A percentile compares a stretch with the other conserved stretches of the same genome.
Evolutionary conservation across 805 yeast species (phyloP).

Genomic region (Myxozyma geophila): DNA sequence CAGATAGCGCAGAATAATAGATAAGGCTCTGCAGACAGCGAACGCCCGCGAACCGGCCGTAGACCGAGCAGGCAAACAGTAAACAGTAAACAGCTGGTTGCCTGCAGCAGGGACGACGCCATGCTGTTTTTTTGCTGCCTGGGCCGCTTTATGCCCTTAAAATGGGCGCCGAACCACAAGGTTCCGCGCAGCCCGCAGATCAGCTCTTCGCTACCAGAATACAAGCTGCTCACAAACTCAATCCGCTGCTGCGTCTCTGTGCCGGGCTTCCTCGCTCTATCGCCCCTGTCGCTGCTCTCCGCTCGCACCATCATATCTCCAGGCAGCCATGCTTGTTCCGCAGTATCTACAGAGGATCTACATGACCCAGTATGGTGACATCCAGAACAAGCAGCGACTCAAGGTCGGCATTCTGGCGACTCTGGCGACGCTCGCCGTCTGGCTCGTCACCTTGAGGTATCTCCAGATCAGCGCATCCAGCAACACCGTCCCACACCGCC

Average conservation of each 20-base stretch:
- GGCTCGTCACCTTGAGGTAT: slow-evolving; percentile 14
- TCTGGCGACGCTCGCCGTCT: slow-evolving; percentile 7
- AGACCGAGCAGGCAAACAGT: neutral
- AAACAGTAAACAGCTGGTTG: neutral
- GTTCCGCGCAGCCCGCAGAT: no score
- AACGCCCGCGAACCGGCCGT: no score
- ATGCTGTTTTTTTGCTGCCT: no score
- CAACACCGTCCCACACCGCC: slow-evolving; percentile 1
- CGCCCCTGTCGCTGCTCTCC: neutral
- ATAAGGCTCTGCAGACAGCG: no score
- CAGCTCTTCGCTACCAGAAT: no score
- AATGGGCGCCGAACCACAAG: no score
- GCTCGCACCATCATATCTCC: neutral
- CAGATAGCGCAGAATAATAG: neutral
- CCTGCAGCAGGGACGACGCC: neutral
- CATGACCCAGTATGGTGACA: neutral
- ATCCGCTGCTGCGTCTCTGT: neutral
- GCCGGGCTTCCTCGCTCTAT: neutral
- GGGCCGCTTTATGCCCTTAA: neutral
- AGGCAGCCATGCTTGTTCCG: slow-evolving; percentile 5
- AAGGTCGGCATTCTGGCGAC: slow-evolving; percentile 3
- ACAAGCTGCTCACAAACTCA: no score
- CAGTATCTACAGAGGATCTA: neutral
- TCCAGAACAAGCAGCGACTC: neutral
- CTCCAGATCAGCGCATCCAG: slow-evolving; percentile 5